phyloP scores from a whole-genome alignment of 805 yeast species.

The Candida pini region DNA sequence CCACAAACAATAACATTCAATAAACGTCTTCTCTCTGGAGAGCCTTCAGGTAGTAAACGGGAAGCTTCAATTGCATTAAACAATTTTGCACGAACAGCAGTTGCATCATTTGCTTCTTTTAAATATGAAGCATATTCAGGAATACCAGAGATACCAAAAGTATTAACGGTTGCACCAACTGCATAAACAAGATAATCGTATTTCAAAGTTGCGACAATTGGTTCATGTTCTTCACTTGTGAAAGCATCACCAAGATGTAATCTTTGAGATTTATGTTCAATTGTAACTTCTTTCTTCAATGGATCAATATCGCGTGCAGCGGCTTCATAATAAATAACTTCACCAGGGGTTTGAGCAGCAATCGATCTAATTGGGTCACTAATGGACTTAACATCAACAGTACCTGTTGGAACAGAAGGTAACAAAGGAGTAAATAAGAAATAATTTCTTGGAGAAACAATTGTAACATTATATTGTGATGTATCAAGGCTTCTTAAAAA shows the following conservation, averaged over 20 bases:
- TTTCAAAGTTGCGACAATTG: constrained; percentile 40
- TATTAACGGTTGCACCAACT: constrained; percentile 92
- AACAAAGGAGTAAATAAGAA: constrained; percentile 93
- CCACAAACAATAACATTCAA: constrained; percentile 89
- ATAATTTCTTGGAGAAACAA: constrained; percentile 92
- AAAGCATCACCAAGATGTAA: constrained; percentile 52
- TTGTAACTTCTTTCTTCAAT: constrained; percentile 52
- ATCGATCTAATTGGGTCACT: constrained; percentile 89
- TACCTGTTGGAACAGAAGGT: constrained; percentile 94
- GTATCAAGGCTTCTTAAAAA: constrained; percentile 81
- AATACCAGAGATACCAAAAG: constrained; percentile 94
- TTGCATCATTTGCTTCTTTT: constrained; percentile 87
- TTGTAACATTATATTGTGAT: constrained; percentile 77
- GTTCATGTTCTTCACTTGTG: constrained; percentile 34
- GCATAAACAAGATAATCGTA: constrained; percentile 88
- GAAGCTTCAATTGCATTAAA: constrained; percentile 90
- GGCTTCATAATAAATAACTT: constrained; percentile 81
- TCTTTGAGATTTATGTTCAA: constrained; percentile 51
- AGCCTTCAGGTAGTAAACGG: constrained; percentile 60
- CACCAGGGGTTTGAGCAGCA: constrained; percentile 70
- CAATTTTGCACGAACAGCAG: constrained; percentile 71
- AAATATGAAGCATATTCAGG: constrained; percentile 81
- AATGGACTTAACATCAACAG: constrained; percentile 83
- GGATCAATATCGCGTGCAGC: constrained; percentile 85
- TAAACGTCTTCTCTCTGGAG: constrained; percentile 74